Evolutionary conservation across 805 yeast genomes (phyloP).

Genomic region (Ogataea pilisensis): DNA sequence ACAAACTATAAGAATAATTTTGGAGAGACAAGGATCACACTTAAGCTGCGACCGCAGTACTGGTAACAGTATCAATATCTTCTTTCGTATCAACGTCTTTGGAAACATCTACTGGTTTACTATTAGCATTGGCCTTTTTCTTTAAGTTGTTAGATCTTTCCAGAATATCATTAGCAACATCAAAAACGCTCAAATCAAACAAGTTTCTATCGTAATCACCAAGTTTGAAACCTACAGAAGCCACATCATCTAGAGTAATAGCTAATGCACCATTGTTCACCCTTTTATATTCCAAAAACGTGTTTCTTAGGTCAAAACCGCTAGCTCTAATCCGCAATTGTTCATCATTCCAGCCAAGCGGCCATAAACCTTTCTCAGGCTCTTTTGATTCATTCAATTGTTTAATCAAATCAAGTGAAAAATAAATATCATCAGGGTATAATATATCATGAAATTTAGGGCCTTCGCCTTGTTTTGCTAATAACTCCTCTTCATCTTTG

Average conservation of each 20-base stretch:
- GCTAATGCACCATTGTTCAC: background rate
- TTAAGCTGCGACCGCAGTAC: too few species aligned
- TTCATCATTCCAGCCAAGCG: background rate
- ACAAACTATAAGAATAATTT: too few species aligned
- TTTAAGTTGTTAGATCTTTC: too few species aligned
- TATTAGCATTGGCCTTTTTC: too few species aligned
- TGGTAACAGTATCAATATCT: too few species aligned
- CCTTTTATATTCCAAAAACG: background rate
- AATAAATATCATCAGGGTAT: slow-evolving; percentile 56
- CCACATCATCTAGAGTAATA: background rate
- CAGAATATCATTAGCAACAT: too few species aligned
- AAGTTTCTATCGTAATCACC: too few species aligned
- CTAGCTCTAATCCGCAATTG: background rate
- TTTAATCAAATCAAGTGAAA: slow-evolving; percentile 19
- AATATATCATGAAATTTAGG: slow-evolving; percentile 46
- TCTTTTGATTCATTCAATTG: background rate
- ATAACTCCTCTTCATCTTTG: slow-evolving; percentile 37
- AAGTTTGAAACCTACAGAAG: too few species aligned
- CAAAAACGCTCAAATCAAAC: too few species aligned
- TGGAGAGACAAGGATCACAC: too few species aligned
- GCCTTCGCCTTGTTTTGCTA: slow-evolving; percentile 41
- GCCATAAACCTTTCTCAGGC: background rate
- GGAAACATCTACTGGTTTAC: too few species aligned
- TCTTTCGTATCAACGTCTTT: too few species aligned
- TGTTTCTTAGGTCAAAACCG: background rate